A percentile compares a stretch with the other conserved stretches of the same genome.
Evolutionary conservation across 2,329 filamentous ascomycete species (phyloP).

Genomic region (Emydomyces testavorans): DNA sequence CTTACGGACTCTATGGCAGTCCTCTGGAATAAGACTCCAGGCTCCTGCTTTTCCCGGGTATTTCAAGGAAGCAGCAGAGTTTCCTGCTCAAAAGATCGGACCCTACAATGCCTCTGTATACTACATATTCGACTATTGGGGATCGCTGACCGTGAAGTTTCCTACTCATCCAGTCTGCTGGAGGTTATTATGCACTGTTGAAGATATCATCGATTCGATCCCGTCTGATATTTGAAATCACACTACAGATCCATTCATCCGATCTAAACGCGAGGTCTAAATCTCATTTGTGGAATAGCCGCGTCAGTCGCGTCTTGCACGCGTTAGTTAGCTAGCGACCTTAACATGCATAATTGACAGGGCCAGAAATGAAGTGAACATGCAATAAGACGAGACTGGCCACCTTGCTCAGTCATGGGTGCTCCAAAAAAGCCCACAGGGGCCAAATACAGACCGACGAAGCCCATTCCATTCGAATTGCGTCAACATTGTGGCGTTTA

Average conservation of each 20-base stretch:
- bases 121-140: too few species aligned
- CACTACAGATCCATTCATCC: background rate
- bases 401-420: background rate
- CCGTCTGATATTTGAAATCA: background rate
- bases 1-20: background rate
- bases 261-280: slow-evolving; percentile 2
- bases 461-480: slow-evolving; percentile 50
- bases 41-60: too few species aligned
- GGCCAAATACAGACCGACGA: slow-evolving; percentile 42
- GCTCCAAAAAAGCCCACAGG: background rate
- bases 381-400: background rate
- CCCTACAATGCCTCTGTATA: too few species aligned
- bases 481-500: slow-evolving; percentile 58
- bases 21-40: too few species aligned
- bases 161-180: too few species aligned
- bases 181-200: too few species aligned
- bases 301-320: background rate
- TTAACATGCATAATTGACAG: too few species aligned
- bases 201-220: background rate
- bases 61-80: too few species aligned
- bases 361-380: too few species aligned
- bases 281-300: too few species aligned
- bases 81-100: too few species aligned
- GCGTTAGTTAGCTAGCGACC: background rate
- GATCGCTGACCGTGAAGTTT: too few species aligned